Conservation (phyloP, 2,329 filamentous ascomycete genomes). For the Paraphaeosphaeria sporulosa region DNA sequence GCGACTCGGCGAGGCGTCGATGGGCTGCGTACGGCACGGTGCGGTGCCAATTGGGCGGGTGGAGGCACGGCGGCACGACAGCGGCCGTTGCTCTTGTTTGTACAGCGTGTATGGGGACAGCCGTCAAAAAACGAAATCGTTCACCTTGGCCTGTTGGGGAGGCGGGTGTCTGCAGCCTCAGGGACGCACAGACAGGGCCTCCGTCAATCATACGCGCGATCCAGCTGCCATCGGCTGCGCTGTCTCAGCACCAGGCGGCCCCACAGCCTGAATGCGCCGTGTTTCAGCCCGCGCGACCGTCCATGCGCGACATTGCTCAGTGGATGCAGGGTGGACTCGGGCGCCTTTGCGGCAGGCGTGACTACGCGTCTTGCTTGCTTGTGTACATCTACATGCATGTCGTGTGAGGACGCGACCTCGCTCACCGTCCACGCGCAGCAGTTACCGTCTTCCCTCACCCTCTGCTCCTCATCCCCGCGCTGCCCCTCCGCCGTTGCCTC, state of each 20-base stretch:
- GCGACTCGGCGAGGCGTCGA: not conserved
- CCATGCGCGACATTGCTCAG: not conserved
- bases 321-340: too few relatives aligned
- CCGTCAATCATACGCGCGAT: constrained; percentile 5
- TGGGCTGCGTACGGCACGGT: not conserved
- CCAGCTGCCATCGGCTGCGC: not conserved
- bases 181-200: constrained; percentile 2
- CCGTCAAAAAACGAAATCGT: constrained; percentile 5
- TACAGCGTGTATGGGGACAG: not conserved
- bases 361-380: not conserved
- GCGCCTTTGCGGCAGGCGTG: not conserved
- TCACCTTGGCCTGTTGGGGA: not conserved
- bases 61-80: not conserved
- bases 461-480: not conserved
- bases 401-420: not conserved
- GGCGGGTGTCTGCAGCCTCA: constrained; percentile 10
- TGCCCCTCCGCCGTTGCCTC: not conserved
- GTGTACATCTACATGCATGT: too few relatives aligned
- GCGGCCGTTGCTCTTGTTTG: not conserved
- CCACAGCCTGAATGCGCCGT: constrained; percentile 7
- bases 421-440: not conserved
- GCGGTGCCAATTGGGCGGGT: constrained; percentile 9
- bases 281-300: constrained; percentile 2
- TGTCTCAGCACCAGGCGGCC: constrained; percentile 2
- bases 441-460: not conserved